Evolutionary conservation across 169 alveolate species (phyloP), one percentile per base, ranked within the genome.

Genomic region (Neospora caninum): DNA sequence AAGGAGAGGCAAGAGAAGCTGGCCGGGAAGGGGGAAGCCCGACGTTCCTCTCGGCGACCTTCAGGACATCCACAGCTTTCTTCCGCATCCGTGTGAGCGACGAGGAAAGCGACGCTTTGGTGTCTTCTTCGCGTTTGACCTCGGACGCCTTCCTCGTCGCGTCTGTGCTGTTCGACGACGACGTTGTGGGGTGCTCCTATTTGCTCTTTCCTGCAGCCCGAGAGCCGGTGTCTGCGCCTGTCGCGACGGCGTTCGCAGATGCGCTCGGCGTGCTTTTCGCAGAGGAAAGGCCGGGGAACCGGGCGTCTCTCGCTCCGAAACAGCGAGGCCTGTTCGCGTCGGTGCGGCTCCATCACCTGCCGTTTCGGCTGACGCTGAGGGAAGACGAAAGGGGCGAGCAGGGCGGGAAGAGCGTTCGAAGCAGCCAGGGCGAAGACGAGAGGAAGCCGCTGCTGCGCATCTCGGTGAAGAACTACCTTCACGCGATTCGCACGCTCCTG

Each of bases 121-220:
- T 6, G 7, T 1, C 73, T 64, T 29, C 73, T 64, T 1, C n/a
- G 73, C 42, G 27, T 78, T 43, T n/a, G n/a, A n/a, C n/a, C n/a
- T n/a, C n/a, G n/a, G n/a, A n/a, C n/a, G 9, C 86, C 7, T 78
- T 78, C 86, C 39, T 78, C n/a, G 86, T 78, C 27, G 86, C 86
- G n/a, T 38, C 29, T 4, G 39, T 38, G 22, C 27, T 78, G 45
- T 38, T 78, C n/a, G 86, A 78, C 42, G 86, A 78, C 39, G 45
- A 6, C 22, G 45, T 78, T 25, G 86, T 78, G 10, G 86, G 49
- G n/a, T 78, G 86, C 31, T 25, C 86, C 22, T 78, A 78, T 25
- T 43, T 78, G 27, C 20, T 78, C n/a, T 78, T 78, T n/a, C 86
- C 86, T 20, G 22, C 86, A 20, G 1, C 86, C 20, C 45, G 38